Conservation (phyloP, 2,329 filamentous ascomycete species). For the Neonectria magnoliae region DNA sequence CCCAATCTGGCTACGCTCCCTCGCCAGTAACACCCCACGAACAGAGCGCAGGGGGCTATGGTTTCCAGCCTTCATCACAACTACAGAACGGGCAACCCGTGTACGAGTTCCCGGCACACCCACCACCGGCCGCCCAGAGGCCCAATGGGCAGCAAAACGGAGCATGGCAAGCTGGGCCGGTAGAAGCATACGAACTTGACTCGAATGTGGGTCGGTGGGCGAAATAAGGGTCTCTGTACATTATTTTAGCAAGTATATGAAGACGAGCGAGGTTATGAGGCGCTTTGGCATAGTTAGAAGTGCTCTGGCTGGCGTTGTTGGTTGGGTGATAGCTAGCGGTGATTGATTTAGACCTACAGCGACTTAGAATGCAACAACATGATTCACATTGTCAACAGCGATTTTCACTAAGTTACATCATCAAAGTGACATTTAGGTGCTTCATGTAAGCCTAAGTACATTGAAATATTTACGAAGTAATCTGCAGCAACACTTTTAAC, state of each 20-base stretch:
- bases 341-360: not conserved
- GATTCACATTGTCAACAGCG: no score
- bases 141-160: conserved; percentile 32
- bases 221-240: conserved; percentile 1
- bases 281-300: conserved; percentile 3
- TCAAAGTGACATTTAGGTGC: no score
- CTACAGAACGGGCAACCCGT: conserved; percentile 23
- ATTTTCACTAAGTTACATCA: no score
- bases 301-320: conserved; percentile 25
- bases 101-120: conserved; percentile 27
- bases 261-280: not conserved
- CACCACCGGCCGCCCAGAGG: conserved; percentile 18
- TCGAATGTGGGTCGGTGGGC: conserved; percentile 29
- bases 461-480: no score
- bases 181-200: conserved; percentile 47
- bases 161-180: conserved; percentile 51
- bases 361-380: not conserved
- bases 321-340: conserved; percentile 7
- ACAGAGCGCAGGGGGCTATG: conserved; percentile 32
- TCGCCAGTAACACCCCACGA: conserved; percentile 35
- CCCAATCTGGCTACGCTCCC: conserved; percentile 26
- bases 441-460: no score
- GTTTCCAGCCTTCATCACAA: conserved; percentile 27
- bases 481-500: no score
- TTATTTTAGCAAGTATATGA: not conserved